Evolutionary conservation across 208 protist genomes (phyloP).

Genomic region (Leishmania braziliensis): DNA sequence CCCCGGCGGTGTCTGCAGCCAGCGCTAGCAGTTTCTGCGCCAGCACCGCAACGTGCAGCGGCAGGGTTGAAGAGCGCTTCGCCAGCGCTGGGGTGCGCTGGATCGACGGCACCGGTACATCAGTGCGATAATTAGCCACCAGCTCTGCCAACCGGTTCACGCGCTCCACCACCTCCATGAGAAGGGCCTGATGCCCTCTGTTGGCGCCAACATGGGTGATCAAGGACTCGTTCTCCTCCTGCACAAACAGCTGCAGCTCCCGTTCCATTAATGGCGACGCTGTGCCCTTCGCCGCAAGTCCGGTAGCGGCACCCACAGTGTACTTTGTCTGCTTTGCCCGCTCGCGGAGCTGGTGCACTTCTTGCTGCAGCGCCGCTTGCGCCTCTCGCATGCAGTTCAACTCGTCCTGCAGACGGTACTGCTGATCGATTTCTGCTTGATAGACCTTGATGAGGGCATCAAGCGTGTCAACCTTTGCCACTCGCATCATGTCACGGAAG

Average conservation of each 20-base stretch:
- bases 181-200: constrained; percentile 23
- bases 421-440: constrained; percentile 59
- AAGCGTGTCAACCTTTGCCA: constrained; percentile 62
- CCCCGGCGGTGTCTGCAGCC: constrained; percentile 48
- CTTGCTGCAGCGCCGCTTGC: constrained; percentile 27
- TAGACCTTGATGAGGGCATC: constrained; percentile 49
- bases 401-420: constrained; percentile 65
- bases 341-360: constrained; percentile 34
- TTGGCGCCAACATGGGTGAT: constrained; percentile 17
- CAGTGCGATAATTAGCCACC: constrained; percentile 40
- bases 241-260: constrained; percentile 42
- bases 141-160: constrained; percentile 37
- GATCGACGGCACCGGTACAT: constrained; percentile 40
- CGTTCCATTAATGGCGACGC: constrained; percentile 38
- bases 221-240: constrained; percentile 40
- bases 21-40: constrained; percentile 56
- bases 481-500: constrained; percentile 90
- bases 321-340: constrained; percentile 25
- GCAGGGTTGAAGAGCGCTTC: constrained; percentile 34
- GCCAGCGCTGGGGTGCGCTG: constrained; percentile 7
- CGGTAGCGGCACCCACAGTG: constrained; percentile 23
- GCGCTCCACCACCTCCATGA: constrained; percentile 41
- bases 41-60: constrained; percentile 42
- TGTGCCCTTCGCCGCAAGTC: neutral
- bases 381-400: constrained; percentile 27